Evolutionary conservation across 1,284 basidiomycete species (phyloP).

Genomic region (Malassezia psittaci): DNA sequence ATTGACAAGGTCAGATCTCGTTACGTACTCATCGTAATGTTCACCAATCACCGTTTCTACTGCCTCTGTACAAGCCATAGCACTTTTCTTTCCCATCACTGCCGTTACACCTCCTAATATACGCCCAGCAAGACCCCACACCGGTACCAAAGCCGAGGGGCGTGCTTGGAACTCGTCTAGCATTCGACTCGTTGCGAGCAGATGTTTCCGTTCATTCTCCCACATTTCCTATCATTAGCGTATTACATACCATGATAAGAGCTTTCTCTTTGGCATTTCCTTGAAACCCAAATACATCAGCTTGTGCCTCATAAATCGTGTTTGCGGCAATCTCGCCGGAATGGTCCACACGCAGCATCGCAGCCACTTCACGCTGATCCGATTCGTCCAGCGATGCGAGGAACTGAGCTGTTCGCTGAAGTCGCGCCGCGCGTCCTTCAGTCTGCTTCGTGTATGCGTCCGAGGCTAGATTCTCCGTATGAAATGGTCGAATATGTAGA

Average conservation of each 20-base stretch:
- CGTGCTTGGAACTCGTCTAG: constrained; percentile 71
- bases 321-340: constrained; percentile 46
- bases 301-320: constrained; percentile 46
- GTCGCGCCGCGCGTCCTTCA: not conserved
- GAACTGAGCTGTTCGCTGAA: constrained; percentile 19
- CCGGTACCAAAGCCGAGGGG: constrained; percentile 69
- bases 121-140: constrained; percentile 76
- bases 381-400: constrained; percentile 22
- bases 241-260: constrained; percentile 20
- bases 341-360: constrained; percentile 46
- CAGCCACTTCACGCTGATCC: constrained; percentile 25
- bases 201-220: constrained; percentile 88
- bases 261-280: constrained; percentile 28
- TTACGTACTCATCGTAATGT: constrained; percentile 85
- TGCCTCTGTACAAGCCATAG: constrained; percentile 96
- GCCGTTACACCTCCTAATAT: constrained; percentile 75
- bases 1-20: constrained; percentile 18
- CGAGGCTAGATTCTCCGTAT: constrained; percentile 18
- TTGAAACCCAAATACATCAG: constrained; percentile 33
- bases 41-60: constrained; percentile 96
- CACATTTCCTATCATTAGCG: constrained; percentile 68
- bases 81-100: constrained; percentile 77
- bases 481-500: not conserved
- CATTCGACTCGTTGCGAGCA: constrained; percentile 71
- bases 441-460: constrained; percentile 23